phyloP scores from a whole-genome alignment of 495 filamentous ascomycete species.

The Chaetomidium leptoderma region DNA sequence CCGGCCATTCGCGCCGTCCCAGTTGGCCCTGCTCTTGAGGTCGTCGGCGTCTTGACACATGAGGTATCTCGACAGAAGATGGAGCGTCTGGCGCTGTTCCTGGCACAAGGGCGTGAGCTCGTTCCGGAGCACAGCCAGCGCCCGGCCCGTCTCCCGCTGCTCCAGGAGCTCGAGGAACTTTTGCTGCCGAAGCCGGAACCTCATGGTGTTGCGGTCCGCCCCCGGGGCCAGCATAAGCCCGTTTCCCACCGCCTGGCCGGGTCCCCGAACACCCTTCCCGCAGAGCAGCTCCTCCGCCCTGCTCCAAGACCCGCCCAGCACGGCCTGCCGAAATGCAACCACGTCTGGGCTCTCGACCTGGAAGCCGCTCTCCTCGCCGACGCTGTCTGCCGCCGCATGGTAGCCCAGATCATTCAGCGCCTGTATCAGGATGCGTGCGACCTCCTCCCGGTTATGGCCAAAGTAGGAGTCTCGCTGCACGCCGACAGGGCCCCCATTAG shows the following conservation, averaged over 20 bases:
- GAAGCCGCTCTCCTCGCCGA: constrained; percentile 81
- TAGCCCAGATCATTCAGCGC: constrained; percentile 86
- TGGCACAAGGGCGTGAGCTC: constrained; percentile 86
- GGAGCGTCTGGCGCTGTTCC: constrained; percentile 63
- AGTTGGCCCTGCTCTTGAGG: constrained; percentile 72
- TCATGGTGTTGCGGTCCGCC: constrained; percentile 44
- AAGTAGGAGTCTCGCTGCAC: constrained; percentile 41
- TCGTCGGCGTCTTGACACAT: constrained; percentile 82
- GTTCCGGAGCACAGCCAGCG: constrained; percentile 73
- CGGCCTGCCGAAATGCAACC: constrained; percentile 74
- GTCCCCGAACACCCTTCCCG: constrained; percentile 49
- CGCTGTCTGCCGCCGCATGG: constrained; percentile 61
- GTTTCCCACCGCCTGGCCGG: constrained; percentile 42
- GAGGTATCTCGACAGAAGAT: constrained; percentile 81
- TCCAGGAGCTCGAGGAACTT: constrained; percentile 94
- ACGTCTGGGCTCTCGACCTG: constrained; percentile 82
- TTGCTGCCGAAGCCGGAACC: constrained; percentile 80
- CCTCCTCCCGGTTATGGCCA: constrained; percentile 89
- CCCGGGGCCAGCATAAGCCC: constrained; percentile 47
- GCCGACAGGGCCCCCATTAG: constrained; percentile 26
- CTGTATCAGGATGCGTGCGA: constrained; percentile 89
- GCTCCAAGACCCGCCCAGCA: constrained; percentile 76
- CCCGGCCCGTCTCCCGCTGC: constrained; percentile 62
- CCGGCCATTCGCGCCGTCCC: constrained; percentile 77
- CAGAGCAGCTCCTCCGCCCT: constrained; percentile 80